These are phyloP conservation scores for Graphium sp. DNA, from an alignment of 2,329 filamentous ascomycete genomes.

Conservation along the genomic window DNA sequence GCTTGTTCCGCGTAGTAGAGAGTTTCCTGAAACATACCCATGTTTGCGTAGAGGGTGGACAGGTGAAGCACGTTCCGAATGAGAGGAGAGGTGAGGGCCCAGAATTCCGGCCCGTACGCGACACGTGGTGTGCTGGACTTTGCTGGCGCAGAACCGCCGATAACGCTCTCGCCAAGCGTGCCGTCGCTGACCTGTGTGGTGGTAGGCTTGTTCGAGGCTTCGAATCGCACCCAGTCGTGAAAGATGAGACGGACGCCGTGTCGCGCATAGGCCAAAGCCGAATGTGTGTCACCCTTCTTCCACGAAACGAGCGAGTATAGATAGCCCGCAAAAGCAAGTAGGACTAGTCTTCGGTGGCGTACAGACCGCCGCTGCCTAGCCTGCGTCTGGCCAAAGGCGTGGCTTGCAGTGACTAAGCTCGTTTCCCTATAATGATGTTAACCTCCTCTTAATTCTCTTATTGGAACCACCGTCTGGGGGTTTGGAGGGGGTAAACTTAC, in stretches of 20 bases:
- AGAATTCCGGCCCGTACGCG: slow-evolving; percentile 45
- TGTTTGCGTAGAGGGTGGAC: slow-evolving; percentile 62
- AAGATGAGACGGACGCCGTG: slow-evolving; percentile 38
- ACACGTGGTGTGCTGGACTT: background rate
- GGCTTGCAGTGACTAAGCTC: too few relatives aligned
- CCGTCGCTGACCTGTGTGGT: slow-evolving; percentile 12
- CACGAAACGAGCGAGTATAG: slow-evolving; percentile 49
- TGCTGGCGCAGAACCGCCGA: background rate
- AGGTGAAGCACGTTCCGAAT: slow-evolving; percentile 57
- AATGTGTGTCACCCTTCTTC: slow-evolving; percentile 40
- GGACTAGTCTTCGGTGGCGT: background rate
- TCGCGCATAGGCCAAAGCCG: slow-evolving; percentile 39
- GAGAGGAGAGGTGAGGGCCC: slow-evolving; percentile 60
- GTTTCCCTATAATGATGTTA: slow-evolving; percentile 1
- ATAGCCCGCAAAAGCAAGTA: slow-evolving; percentile 16
- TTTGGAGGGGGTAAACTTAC: slow-evolving; percentile 12
- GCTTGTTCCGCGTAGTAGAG: slow-evolving; percentile 79
- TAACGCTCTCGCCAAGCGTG: background rate
- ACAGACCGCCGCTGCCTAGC: background rate
- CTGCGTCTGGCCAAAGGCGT: slow-evolving; percentile 1
- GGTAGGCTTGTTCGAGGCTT: slow-evolving; percentile 11
- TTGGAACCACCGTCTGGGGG: background rate
- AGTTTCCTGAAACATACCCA: slow-evolving; percentile 78
- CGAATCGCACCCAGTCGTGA: slow-evolving; percentile 36
- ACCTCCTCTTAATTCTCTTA: too few relatives aligned